These are phyloP conservation scores for Raphanus sativus DNA, from an alignment of 345 rosid species.

Conservation along the genomic window DNA sequence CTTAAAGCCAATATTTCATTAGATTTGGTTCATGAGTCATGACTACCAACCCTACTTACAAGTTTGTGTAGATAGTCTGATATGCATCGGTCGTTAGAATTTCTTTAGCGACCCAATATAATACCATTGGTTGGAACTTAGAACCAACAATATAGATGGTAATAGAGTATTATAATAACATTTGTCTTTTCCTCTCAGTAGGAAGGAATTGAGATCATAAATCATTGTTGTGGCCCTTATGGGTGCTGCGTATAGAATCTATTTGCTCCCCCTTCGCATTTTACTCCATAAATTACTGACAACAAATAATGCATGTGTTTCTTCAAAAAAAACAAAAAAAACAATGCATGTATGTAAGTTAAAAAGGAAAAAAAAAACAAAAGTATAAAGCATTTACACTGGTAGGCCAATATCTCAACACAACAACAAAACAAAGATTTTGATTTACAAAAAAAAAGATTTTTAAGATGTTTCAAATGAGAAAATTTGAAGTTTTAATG, in stretches of 20 bases:
- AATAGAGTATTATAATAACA: neutral
- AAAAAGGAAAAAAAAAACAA: neutral
- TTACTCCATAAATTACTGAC: constrained; percentile 6
- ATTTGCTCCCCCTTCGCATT: constrained; percentile 5
- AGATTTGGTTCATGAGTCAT: too few relatives aligned
- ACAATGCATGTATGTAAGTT: neutral
- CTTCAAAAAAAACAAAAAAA: neutral
- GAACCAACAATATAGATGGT: neutral
- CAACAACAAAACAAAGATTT: neutral
- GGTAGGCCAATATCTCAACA: neutral
- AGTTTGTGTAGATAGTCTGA: neutral
- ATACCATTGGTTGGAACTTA: neutral
- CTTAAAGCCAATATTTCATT: too few relatives aligned
- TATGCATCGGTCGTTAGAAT: neutral
- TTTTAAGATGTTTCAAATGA: neutral
- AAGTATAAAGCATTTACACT: neutral
- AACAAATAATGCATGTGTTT: constrained; percentile 1
- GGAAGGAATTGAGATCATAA: neutral
- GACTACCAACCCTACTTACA: too few relatives aligned
- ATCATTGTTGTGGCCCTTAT: constrained; percentile 29
- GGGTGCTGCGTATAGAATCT: constrained; percentile 12
- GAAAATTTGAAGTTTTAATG: neutral
- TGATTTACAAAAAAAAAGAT: neutral
- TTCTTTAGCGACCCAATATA: neutral
- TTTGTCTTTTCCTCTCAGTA: neutral